Conservation (phyloP, 345 rosid genomes). For the Nephelium lappaceum region DNA sequence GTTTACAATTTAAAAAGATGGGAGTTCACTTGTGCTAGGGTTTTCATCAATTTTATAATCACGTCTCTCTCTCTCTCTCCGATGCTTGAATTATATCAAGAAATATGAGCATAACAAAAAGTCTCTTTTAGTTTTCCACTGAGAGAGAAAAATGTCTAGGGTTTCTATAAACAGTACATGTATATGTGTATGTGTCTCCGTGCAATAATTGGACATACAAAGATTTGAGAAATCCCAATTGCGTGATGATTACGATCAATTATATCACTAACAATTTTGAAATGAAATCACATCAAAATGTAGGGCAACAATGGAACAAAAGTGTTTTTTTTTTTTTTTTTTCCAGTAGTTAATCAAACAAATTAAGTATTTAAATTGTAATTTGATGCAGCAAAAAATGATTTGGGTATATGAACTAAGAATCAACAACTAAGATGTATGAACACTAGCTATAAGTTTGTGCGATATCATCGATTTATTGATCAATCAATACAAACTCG, state of each 20-base stretch:
- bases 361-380: background rate
- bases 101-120: too few species aligned
- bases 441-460: background rate
- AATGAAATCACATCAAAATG: background rate
- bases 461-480: background rate
- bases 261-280: background rate
- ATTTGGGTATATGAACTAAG: background rate
- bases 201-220: background rate
- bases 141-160: background rate
- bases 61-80: background rate
- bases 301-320: background rate
- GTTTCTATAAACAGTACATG: constrained; percentile 2
- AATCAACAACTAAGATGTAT: background rate
- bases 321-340: too few species aligned
- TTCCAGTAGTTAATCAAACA: too few species aligned
- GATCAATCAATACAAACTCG: background rate
- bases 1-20: background rate
- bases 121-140: too few species aligned
- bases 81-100: too few species aligned
- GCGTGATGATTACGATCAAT: background rate
- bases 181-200: too few species aligned
- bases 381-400: background rate
- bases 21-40: background rate
- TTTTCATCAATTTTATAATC: too few species aligned
- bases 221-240: background rate